Percentiles rank a stretch among this genome's conserved stretches.
Evolutionary conservation across 1,284 basidiomycete species (phyloP).

Genomic region (Ceraceosorus guamensis): DNA sequence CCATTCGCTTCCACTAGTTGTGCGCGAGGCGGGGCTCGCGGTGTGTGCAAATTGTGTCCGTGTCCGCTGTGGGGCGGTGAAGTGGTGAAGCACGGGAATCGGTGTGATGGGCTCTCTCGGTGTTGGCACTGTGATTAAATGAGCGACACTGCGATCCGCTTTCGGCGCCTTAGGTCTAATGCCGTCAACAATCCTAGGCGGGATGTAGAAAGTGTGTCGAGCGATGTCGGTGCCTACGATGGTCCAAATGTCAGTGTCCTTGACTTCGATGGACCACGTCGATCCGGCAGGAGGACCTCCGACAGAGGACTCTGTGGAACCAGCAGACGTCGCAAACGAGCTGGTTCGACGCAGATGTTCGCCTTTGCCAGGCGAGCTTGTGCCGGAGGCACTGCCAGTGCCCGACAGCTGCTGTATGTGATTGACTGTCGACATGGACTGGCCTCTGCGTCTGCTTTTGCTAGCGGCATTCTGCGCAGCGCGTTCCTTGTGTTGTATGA

Average conservation of each 20-base stretch:
- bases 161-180: slow-evolving; percentile 13
- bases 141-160: slow-evolving; percentile 21
- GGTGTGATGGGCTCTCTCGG: slow-evolving; percentile 50
- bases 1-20: slow-evolving; percentile 53
- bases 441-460: slow-evolving; percentile 30
- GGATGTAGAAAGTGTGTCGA: slow-evolving; percentile 49
- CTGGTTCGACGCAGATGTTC: slow-evolving; percentile 21
- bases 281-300: slow-evolving; percentile 20
- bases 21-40: not conserved
- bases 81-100: slow-evolving; percentile 60
- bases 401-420: slow-evolving; percentile 5
- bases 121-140: slow-evolving; percentile 35
- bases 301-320: slow-evolving; percentile 25
- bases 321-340: slow-evolving; percentile 22
- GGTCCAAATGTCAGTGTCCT: slow-evolving; percentile 11
- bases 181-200: slow-evolving; percentile 34
- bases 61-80: too few species aligned
- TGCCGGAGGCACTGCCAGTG: too few species aligned
- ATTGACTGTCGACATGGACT: slow-evolving; percentile 29
- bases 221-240: slow-evolving; percentile 33
- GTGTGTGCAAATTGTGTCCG: too few species aligned
- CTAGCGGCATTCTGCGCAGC: slow-evolving; percentile 13
- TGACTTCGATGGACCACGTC: slow-evolving; percentile 31
- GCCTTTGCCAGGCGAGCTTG: slow-evolving; percentile 6
- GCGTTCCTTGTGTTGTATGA: slow-evolving; percentile 29